Evolutionary conservation across 352 stramenopile genomes (phyloP), one percentile per base, ranked within the genome.

Genomic region (Elongisporangium senticosum): DNA sequence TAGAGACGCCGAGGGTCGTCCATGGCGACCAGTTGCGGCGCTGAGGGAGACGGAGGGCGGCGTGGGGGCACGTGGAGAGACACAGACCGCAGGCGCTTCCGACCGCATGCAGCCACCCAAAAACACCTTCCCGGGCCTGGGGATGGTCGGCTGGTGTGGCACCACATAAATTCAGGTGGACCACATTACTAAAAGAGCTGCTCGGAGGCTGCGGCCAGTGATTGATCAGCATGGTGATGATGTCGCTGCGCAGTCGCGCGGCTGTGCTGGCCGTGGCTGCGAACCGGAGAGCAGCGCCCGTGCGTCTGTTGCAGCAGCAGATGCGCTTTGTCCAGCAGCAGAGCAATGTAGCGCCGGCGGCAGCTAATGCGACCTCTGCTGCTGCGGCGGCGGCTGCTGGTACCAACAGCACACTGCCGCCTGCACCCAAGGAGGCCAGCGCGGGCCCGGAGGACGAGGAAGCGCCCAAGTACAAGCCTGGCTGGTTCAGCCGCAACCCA

Each of bases 401-500:
- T 26, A 26, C 23, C 23, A 17, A 15, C 33, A 4, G 2, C 33
- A 43, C 33, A 4, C 33, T 10, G 28, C 28, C 28, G 4, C 33
- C 33, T 43, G 33, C 8, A 6, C 3, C 33, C 33, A 43, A 43
- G 33, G 33, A 43, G 2, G 10, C 55, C 6, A 23, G 39, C 19
- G 43, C 10, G 21, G 60, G 23, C 24, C 28, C 40, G 8, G 39
- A 39, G 7, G 64, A 67, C 4, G 76, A 82, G 20, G 74, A 90
- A 56, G 56, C 68, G 51, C 77, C 82, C 48, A 89, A 93, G 63
- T 90, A 89, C 71, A 89, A 90, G 61, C 84, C 84, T 40, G 85
- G 85, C 23, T 91, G 79, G 68, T 94, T 94, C 71, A 94, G 85
- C 53, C 85, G 85, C 67, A 89, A 94, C 56, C 85, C 85, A 1